phyloP scores from a whole-genome alignment of 345 rosid genomes.

The Brassica rapa region DNA sequence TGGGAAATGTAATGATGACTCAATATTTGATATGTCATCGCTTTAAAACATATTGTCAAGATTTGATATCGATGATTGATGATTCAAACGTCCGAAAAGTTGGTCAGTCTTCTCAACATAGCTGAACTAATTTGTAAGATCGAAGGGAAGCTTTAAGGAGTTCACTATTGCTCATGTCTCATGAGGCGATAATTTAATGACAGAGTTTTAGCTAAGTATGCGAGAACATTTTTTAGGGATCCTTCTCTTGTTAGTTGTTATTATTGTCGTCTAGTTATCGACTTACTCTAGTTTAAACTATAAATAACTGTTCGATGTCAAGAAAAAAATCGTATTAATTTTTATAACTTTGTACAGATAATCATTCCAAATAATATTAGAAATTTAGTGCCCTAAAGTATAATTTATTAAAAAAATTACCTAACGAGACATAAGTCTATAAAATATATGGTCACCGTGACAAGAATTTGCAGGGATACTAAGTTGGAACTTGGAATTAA shows the following conservation, averaged over 20 bases:
- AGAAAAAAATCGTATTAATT: neutral
- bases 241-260: neutral
- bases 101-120: neutral
- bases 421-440: too few species aligned
- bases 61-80: too few species aligned
- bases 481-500: neutral
- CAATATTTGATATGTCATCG: neutral
- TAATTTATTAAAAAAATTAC: neutral
- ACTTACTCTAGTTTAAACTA: too few species aligned
- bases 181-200: too few species aligned
- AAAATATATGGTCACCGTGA: too few species aligned
- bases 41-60: too few species aligned
- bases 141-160: neutral
- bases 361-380: constrained; percentile 1
- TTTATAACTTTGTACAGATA: neutral
- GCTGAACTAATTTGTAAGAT: neutral
- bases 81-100: neutral
- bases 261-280: neutral
- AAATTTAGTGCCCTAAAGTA: neutral
- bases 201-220: neutral
- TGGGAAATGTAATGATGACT: neutral
- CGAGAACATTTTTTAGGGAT: neutral
- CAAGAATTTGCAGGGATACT: neutral
- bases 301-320: too few species aligned
- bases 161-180: neutral